Percentiles rank a stretch among this genome's conserved stretches.
These are phyloP conservation scores for Lobulomyces angularis DNA, from an alignment of 192 early-diverging fungal genomes.

Conservation along the genomic window DNA sequence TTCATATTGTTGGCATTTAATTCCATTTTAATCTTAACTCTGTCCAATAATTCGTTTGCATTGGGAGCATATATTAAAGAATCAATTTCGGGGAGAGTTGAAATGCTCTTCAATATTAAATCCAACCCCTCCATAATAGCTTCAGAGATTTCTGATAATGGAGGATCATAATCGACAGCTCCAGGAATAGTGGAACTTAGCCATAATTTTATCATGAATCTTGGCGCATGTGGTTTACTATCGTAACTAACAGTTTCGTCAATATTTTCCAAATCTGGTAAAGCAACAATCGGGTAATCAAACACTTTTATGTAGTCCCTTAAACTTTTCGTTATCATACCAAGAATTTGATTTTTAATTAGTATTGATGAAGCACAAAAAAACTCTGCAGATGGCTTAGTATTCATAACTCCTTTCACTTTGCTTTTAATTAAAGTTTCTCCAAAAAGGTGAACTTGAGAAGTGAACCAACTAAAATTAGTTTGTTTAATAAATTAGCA, in stretches of 20 bases:
- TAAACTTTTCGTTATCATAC: slow-evolving; percentile 22
- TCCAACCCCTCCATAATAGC: slow-evolving; percentile 31
- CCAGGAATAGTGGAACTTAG: slow-evolving; percentile 17
- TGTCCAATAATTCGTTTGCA: background rate
- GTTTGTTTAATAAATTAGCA: slow-evolving; percentile 3
- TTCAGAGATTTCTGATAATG: slow-evolving; percentile 33
- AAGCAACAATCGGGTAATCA: slow-evolving; percentile 5
- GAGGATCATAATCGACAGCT: slow-evolving; percentile 40
- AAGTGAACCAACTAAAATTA: slow-evolving; percentile 26
- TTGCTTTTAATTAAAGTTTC: slow-evolving; percentile 19
- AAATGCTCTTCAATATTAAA: slow-evolving; percentile 31
- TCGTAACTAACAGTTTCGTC: slow-evolving; percentile 8
- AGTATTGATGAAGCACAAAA: slow-evolving; percentile 24
- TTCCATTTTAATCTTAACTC: background rate
- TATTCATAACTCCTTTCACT: slow-evolving; percentile 1
- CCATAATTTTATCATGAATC: slow-evolving; percentile 31
- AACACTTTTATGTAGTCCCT: slow-evolving; percentile 29
- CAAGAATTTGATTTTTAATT: slow-evolving; percentile 29
- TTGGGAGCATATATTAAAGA: slow-evolving; percentile 13
- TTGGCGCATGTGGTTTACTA: slow-evolving; percentile 13
- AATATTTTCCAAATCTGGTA: background rate
- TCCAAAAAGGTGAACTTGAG: slow-evolving; percentile 20
- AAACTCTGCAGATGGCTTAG: slow-evolving; percentile 15
- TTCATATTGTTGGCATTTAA: slow-evolving; percentile 1
- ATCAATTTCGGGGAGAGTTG: slow-evolving; percentile 32